Conservation (phyloP, 2,329 filamentous ascomycete species). For the Fusarium caatingaense region DNA sequence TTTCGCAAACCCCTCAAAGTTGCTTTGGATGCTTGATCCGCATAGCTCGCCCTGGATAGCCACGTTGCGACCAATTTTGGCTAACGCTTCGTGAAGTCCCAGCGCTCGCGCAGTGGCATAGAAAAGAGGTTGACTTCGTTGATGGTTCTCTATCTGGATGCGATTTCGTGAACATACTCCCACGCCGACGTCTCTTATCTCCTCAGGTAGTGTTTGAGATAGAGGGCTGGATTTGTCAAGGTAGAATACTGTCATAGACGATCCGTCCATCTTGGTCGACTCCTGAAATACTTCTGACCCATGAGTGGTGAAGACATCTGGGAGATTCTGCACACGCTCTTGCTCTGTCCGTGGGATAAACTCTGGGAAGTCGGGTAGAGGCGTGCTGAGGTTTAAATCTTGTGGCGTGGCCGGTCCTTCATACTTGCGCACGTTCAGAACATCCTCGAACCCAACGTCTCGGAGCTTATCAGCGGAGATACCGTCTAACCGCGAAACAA, state of each 20-base stretch:
- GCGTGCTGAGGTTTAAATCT: neutral
- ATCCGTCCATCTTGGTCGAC: conserved; percentile 55
- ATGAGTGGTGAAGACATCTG: conserved; percentile 29
- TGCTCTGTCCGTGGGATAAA: conserved; percentile 42
- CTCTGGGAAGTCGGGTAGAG: conserved; percentile 30
- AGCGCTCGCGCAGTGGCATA: conserved; percentile 23
- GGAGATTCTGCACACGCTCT: conserved; percentile 43
- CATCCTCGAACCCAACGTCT: conserved; percentile 35
- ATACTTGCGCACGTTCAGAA: conserved; percentile 38
- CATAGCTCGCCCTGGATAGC: conserved; percentile 45
- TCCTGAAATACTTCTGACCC: conserved; percentile 49
- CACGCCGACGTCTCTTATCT: conserved; percentile 11
- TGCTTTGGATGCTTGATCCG: conserved; percentile 39
- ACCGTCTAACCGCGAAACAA: neutral
- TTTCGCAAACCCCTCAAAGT: conserved; percentile 39
- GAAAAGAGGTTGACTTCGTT: conserved; percentile 27
- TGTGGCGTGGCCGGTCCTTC: conserved; percentile 9
- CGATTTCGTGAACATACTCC: conserved; percentile 43
- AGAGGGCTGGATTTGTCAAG: conserved; percentile 41
- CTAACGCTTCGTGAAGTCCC: conserved; percentile 22
- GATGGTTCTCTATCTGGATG: conserved; percentile 29
- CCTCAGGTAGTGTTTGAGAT: conserved; percentile 31
- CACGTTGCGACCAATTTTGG: conserved; percentile 27
- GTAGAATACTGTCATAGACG: conserved; percentile 54
- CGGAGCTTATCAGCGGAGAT: neutral